Conservation (phyloP, 345 rosid genomes). For the Pistacia integerrima region DNA sequence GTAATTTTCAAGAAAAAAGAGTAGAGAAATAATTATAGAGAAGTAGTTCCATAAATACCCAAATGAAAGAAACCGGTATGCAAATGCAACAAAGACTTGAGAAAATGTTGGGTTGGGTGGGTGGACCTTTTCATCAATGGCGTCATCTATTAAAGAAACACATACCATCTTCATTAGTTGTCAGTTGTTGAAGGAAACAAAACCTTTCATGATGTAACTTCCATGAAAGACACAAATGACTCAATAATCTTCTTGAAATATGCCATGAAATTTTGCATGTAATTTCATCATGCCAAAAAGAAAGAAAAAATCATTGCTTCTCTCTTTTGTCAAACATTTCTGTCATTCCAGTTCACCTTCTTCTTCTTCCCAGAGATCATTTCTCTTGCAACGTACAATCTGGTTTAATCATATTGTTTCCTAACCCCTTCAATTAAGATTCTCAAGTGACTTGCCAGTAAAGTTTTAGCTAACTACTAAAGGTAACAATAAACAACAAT, state of each 20-base stretch:
- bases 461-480: neutral
- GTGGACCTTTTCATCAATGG: neutral
- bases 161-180: neutral
- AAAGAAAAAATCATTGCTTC: neutral
- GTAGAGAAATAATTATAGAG: neutral
- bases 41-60: neutral
- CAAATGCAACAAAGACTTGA: neutral
- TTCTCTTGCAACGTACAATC: neutral
- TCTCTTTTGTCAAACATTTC: neutral
- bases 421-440: neutral
- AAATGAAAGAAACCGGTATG: neutral
- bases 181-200: neutral
- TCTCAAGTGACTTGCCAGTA: neutral
- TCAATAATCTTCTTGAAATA: neutral
- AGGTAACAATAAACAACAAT: neutral
- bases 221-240: neutral
- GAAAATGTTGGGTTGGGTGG: neutral
- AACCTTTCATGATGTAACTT: neutral
- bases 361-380: neutral
- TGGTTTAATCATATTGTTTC: neutral
- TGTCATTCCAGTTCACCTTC: neutral
- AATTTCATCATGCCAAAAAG: neutral
- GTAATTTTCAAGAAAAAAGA: neutral
- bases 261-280: constrained; percentile 9
- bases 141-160: constrained; percentile 11